Conservation (phyloP, 2,329 filamentous ascomycete genomes). For the Cordyceps farinosa region DNA sequence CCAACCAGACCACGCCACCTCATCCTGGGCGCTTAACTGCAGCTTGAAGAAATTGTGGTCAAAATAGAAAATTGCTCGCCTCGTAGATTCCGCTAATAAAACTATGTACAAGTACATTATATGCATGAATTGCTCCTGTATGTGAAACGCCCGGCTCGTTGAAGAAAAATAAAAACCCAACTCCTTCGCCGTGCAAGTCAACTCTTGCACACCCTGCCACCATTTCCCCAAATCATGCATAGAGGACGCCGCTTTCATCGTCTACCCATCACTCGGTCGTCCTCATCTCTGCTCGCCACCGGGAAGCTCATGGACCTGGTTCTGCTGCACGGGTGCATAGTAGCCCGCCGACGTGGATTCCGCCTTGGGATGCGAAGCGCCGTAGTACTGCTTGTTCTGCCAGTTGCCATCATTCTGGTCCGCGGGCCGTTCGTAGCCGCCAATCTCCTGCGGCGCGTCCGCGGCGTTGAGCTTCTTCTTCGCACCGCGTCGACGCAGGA, state of each 20-base stretch:
- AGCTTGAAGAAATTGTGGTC: background rate
- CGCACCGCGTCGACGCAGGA: slow-evolving; percentile 1
- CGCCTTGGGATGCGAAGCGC: slow-evolving; percentile 8
- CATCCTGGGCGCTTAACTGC: slow-evolving; percentile 1
- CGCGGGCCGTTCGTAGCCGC: slow-evolving; percentile 12
- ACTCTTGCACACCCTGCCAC: background rate
- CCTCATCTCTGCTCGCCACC: background rate
- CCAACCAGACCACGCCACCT: background rate
- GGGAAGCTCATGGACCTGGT: slow-evolving; percentile 13
- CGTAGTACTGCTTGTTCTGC: slow-evolving; percentile 12
- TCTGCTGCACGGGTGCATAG: slow-evolving; percentile 14
- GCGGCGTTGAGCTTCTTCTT: background rate
- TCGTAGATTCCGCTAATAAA: background rate
- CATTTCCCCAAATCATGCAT: background rate
- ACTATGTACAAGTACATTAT: slow-evolving; percentile 12
- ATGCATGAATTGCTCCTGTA: background rate
- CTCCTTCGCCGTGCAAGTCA: background rate
- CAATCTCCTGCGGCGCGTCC: slow-evolving; percentile 6
- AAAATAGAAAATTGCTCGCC: background rate
- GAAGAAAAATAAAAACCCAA: background rate
- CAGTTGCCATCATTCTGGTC: background rate
- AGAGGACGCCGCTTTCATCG: background rate
- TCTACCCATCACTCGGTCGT: background rate
- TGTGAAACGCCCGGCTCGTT: background rate
- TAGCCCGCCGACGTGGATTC: slow-evolving; percentile 8